Base-by-base conservation (phyloP, 73 alveolate species). In the Durusdinium trenchii region DNA sequence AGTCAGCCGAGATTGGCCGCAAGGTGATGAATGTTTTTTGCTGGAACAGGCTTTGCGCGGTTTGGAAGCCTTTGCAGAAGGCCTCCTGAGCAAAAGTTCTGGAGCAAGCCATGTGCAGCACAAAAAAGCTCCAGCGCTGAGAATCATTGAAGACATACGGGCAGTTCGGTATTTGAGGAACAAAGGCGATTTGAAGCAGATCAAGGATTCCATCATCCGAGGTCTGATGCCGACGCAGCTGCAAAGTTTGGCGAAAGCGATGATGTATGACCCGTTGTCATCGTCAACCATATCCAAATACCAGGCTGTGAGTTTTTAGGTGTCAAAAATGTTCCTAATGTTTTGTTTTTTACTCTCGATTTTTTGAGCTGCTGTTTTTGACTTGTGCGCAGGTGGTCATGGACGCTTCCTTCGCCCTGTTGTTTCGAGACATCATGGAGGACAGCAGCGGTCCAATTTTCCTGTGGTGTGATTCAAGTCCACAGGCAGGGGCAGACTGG, bases 121-220 rank as follows among this genome's bases (percentile, higher is more conserved):
- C 84, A 16, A 18, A 4, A 38, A 32, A 2, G 45, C 38, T 16
- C 26, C 84, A 71, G 84, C 84, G 16, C 28, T 30, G 46, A 32
- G 16, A 30, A 5, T 71, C 48, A 38, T 71, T 18, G 45, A 71
- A 45, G 42, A 62, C 40, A 81, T 81, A 20, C 60, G 91, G 46
- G 91, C 64, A 48, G 91, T 67, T 40, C 64, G 67, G 35, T 67
- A 81, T 46, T 45, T 81, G 60, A 62, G 91, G 46, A 81, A 81
- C 91, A 46, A 50, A 40, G 64, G 91, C 23, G 43, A 81, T 28
- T 48, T 81, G 60, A 28, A 45, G 46, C 42, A 9, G 46, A 81
- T 81, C 60, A 26, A 36, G 14, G 71, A 81, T 81, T 36, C 45
- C 1, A 6, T 81, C 42, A 46, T 81, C 18, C 69, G 46, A 45